Evolutionary conservation across 768 basidiomycete species (phyloP).

Genomic region (Nevesoporus exiguus): DNA sequence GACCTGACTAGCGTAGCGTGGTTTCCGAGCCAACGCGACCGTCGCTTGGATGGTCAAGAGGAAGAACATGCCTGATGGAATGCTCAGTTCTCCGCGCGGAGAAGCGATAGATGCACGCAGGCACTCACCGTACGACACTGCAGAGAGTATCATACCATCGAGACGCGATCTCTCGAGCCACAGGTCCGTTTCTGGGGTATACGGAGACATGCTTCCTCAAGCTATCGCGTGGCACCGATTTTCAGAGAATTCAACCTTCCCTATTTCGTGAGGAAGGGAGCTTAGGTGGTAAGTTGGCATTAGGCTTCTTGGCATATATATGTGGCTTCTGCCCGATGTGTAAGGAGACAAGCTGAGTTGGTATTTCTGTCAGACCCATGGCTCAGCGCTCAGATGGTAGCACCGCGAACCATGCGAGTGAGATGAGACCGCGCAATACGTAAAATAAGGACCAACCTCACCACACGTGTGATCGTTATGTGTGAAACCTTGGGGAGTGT

Average conservation of each 20-base stretch:
- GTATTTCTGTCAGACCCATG: background rate
- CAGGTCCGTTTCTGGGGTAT: slow-evolving; percentile 18
- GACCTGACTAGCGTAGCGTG: background rate
- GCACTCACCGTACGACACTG: slow-evolving; percentile 22
- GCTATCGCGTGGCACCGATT: too few relatives aligned
- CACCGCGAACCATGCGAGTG: background rate
- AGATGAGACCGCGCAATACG: background rate
- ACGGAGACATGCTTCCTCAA: slow-evolving; percentile 10
- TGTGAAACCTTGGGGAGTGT: background rate
- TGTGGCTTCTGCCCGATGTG: background rate
- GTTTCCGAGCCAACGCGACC: slow-evolving; percentile 2
- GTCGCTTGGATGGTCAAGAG: slow-evolving; percentile 21
- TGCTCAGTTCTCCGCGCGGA: background rate
- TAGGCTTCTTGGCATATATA: background rate
- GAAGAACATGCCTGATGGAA: slow-evolving; percentile 20
- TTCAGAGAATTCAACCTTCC: too few relatives aligned
- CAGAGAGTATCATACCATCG: slow-evolving; percentile 19
- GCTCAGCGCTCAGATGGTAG: background rate
- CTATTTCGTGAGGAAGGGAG: background rate
- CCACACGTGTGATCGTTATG: background rate
- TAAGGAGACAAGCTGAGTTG: background rate
- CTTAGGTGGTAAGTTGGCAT: background rate
- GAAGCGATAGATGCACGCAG: background rate
- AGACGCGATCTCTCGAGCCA: slow-evolving; percentile 30
- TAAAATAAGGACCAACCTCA: background rate